These are phyloP conservation scores for Medicago lupulina DNA, from an alignment of 306 rosid species.

Conservation along the genomic window DNA sequence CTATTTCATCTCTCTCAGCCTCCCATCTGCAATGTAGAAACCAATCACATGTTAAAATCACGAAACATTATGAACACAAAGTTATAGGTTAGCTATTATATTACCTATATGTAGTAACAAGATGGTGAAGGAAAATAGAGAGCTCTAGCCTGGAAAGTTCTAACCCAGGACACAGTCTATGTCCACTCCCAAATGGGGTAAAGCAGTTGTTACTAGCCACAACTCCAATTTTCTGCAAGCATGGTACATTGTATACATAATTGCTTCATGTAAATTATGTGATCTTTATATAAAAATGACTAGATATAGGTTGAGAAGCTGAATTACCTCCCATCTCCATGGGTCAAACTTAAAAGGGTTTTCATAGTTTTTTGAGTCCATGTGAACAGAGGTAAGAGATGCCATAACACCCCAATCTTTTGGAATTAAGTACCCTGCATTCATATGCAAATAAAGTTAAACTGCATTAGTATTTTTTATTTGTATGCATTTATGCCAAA, in stretches of 20 bases:
- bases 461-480: constrained; percentile 1
- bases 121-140: constrained; percentile 69
- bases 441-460: constrained; percentile 17
- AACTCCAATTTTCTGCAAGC: constrained; percentile 48
- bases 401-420: constrained; percentile 74
- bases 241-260: background rate
- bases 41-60: constrained; percentile 1
- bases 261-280: background rate
- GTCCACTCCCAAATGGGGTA: constrained; percentile 95
- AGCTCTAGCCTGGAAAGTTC: constrained; percentile 82
- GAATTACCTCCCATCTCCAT: constrained; percentile 93
- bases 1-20: constrained; percentile 66
- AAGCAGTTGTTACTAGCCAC: constrained; percentile 53
- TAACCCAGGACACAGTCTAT: constrained; percentile 89
- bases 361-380: constrained; percentile 64
- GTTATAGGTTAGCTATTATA: background rate
- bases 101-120: constrained; percentile 71
- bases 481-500: constrained; percentile 1
- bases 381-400: constrained; percentile 80
- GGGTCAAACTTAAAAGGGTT: constrained; percentile 79
- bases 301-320: background rate
- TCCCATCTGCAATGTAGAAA: constrained; percentile 64
- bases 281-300: background rate
- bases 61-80: background rate
- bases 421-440: constrained; percentile 76